Evolutionary conservation across 1,139 yeast genomes (phyloP), one percentile per base, ranked within the genome.

Genomic region (Citeromyces hawaiiensis): DNA sequence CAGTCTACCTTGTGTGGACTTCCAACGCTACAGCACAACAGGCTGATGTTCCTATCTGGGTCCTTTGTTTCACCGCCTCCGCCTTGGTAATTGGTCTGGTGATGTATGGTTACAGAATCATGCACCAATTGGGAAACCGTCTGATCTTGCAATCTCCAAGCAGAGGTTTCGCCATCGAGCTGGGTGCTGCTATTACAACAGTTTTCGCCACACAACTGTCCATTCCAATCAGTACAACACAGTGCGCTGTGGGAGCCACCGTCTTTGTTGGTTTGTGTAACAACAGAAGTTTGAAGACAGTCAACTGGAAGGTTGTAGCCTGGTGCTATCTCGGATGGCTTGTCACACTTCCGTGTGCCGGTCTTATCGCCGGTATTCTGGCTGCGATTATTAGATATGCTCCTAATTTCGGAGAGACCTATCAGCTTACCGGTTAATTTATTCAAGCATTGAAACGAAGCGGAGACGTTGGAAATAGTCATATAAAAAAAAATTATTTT

Each of bases 191-290:
- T 38, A 62, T 78, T 41, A 80, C 91, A 11, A 74, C 79, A 13
- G 78, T 79, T 35, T 70, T 82, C 73, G 88, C 91, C 35, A 76
- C 91, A 13, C 81, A 78, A 57, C 66, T 81, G 47, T 64, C 69
- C 3, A 73, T 81, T 46, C 91, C 91, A 35, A 73, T 80, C 36
- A 78, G 87, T 11, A 81, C 91, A 31, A 81, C 91, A 7, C 88
- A 81, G 59, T 70, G 78, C 53, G 83, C 86, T n/a, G 81, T 77
- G 41, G 91, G 93, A 47, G 85, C 86, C 38, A 77, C 83, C 37
- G 83, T 81, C 7, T 75, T 75, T 49, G 83, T 81, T 48, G 93
- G 88, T 44, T 64, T 79, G 44, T 78, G 86, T 62, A 81, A 81
- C 64, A 65, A 62, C 48, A 35, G 3, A 13, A 82, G 76, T 53